Evolutionary conservation across 352 stramenopile genomes (phyloP).

Genomic region (Phytophthora parvispora): DNA sequence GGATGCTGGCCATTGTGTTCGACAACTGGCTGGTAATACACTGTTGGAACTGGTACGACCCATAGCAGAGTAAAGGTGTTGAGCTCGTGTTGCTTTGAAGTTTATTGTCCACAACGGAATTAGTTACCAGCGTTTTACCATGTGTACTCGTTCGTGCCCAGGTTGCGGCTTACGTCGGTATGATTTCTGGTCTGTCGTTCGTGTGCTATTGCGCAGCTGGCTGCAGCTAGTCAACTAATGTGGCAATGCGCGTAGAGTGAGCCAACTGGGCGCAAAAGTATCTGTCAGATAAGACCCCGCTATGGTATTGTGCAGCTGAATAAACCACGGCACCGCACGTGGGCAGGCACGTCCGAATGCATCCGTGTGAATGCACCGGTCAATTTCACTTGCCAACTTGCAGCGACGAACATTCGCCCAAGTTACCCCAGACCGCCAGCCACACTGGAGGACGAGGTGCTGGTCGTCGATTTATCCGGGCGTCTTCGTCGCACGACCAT

Average conservation of each 20-base stretch:
- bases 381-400: slow-evolving; percentile 7
- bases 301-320: slow-evolving; percentile 19
- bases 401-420: slow-evolving; percentile 14
- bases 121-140: too few relatives aligned
- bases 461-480: slow-evolving; percentile 28
- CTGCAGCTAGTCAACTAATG: background rate
- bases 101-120: too few relatives aligned
- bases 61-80: too few relatives aligned
- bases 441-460: slow-evolving; percentile 32
- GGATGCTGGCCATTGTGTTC: too few relatives aligned
- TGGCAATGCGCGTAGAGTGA: too few relatives aligned
- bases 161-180: slow-evolving; percentile 4
- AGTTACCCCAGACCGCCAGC: background rate
- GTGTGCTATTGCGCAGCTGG: slow-evolving; percentile 9
- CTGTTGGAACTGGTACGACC: too few relatives aligned
- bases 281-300: slow-evolving; percentile 25
- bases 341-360: background rate
- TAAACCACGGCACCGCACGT: background rate
- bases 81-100: too few relatives aligned
- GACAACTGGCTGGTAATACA: too few relatives aligned
- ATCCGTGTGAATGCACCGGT: background rate
- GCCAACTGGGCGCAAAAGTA: background rate
- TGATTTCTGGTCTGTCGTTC: slow-evolving; percentile 2
- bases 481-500: slow-evolving; percentile 16
- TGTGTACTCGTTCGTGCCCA: background rate